Conservation (phyloP, 2,329 filamentous ascomycete species). For the Akanthomyces lecanii region DNA sequence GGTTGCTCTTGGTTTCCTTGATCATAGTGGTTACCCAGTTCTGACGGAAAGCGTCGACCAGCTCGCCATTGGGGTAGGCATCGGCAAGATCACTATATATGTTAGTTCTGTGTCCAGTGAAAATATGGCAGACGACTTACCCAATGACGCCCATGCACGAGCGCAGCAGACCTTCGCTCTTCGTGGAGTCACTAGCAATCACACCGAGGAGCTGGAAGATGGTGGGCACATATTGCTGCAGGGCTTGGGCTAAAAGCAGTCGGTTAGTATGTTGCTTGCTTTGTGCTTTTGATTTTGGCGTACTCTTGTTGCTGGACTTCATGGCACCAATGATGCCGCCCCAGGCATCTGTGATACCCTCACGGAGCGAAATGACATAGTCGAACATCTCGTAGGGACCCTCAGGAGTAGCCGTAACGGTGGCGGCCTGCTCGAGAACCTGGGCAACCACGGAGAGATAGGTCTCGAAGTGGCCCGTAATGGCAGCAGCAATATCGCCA, state of each 20-base stretch:
- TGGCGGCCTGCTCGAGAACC: constrained; percentile 88
- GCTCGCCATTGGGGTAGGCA: constrained; percentile 86
- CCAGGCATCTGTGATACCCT: constrained; percentile 99
- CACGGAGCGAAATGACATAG: constrained; percentile 89
- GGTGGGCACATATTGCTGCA: constrained; percentile 73
- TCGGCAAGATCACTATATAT: constrained; percentile 78
- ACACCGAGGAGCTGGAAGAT: constrained; percentile 84
- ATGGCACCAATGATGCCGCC: constrained; percentile 93
- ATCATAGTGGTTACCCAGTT: constrained; percentile 90
- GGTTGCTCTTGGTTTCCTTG: constrained; percentile 85
- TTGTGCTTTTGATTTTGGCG: constrained; percentile 28
- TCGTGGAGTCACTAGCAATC: constrained; percentile 77
- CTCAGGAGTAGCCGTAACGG: constrained; percentile 72
- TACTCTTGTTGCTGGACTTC: constrained; percentile 76
- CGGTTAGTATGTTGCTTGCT: constrained; percentile 25
- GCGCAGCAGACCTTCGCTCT: constrained; percentile 85
- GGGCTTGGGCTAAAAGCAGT: constrained; percentile 53
- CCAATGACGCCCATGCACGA: constrained; percentile 97
- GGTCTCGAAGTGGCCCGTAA: constrained; percentile 84
- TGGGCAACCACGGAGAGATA: constrained; percentile 90
- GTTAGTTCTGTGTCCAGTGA: constrained; percentile 32
- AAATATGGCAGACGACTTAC: constrained; percentile 48
- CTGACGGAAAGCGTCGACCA: constrained; percentile 77
- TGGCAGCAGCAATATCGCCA: constrained; percentile 93
- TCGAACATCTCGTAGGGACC: constrained; percentile 93